phyloP scores from a whole-genome alignment of 179 eudicot genomes.

The Actinidia polygama region DNA sequence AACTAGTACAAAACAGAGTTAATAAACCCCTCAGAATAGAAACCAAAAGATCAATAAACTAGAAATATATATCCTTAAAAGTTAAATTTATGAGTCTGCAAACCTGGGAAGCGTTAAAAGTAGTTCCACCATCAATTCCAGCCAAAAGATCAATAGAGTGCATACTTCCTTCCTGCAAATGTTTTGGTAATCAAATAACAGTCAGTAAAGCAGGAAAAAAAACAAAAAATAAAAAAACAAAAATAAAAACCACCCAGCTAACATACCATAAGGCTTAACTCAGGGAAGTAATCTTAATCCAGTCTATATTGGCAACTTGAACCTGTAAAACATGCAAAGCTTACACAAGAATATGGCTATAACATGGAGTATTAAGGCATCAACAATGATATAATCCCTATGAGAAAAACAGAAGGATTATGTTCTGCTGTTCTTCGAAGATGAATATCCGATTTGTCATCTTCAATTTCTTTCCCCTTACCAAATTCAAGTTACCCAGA shows the following conservation, averaged over 20 bases:
- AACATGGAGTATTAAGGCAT: background rate
- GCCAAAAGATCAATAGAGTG: conserved; percentile 63
- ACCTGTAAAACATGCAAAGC: conserved; percentile 41
- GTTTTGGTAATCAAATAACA: conserved; percentile 23
- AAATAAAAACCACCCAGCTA: background rate
- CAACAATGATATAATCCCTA: background rate
- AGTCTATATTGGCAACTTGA: conserved; percentile 84
- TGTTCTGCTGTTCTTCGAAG: too few species aligned
- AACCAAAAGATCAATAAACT: background rate
- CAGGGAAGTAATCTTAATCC: conserved; percentile 75
- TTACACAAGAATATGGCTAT: background rate
- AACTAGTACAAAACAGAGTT: background rate
- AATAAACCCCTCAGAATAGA: background rate
- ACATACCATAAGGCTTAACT: conserved; percentile 69
- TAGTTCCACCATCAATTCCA: conserved; percentile 66
- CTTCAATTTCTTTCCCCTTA: too few species aligned
- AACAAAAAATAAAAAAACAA: background rate
- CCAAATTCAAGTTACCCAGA: too few species aligned
- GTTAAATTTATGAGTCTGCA: conserved; percentile 14
- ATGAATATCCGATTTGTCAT: too few species aligned
- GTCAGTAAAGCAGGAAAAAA: background rate
- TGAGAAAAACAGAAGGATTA: background rate
- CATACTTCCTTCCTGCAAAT: conserved; percentile 72
- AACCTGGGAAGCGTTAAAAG: conserved; percentile 83
- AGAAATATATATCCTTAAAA: background rate